phyloP scores from a whole-genome alignment of 2,329 filamentous ascomycete species.

The Aschersonia sp. region DNA sequence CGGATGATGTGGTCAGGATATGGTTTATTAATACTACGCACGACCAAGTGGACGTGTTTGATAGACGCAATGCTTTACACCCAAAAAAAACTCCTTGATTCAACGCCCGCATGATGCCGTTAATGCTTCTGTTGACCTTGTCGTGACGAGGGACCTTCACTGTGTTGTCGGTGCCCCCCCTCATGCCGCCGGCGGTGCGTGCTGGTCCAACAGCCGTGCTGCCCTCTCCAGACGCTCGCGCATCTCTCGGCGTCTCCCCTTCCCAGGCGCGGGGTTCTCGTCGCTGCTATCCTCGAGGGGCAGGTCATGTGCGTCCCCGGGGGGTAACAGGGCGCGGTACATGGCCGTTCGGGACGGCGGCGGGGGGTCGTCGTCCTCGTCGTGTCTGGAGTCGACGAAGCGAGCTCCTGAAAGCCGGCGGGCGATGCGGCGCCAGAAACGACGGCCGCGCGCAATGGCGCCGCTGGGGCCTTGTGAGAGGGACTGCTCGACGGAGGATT shows the following conservation, averaged over 20 bases:
- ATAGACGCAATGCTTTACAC: too few species aligned
- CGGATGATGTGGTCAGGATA: too few species aligned
- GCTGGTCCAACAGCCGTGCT: constrained; percentile 19
- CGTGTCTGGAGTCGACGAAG: constrained; percentile 5
- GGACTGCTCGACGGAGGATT: constrained; percentile 4
- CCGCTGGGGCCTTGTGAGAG: neutral
- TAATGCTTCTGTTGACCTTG: neutral
- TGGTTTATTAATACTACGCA: too few species aligned
- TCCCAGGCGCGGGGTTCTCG: constrained; percentile 6
- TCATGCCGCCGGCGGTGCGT: constrained; percentile 1
- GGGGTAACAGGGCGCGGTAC: constrained; percentile 13
- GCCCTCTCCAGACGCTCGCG: constrained; percentile 26
- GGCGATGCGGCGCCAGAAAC: constrained; percentile 10
- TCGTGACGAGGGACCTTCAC: neutral
- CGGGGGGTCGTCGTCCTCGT: constrained; percentile 4
- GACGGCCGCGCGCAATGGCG: constrained; percentile 7
- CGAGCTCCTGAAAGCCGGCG: constrained; percentile 8
- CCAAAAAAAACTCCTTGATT: too few species aligned
- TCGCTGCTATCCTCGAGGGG: constrained; percentile 12
- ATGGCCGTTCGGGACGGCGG: constrained; percentile 17
- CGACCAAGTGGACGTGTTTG: too few species aligned
- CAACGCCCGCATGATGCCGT: neutral
- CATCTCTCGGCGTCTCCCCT: constrained; percentile 16
- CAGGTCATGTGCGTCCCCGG: constrained; percentile 5
- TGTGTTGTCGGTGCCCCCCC: neutral